Evolutionary conservation across 1,139 yeast genomes (phyloP).

Genomic region (Zygosaccharomyces pseudobailii): DNA sequence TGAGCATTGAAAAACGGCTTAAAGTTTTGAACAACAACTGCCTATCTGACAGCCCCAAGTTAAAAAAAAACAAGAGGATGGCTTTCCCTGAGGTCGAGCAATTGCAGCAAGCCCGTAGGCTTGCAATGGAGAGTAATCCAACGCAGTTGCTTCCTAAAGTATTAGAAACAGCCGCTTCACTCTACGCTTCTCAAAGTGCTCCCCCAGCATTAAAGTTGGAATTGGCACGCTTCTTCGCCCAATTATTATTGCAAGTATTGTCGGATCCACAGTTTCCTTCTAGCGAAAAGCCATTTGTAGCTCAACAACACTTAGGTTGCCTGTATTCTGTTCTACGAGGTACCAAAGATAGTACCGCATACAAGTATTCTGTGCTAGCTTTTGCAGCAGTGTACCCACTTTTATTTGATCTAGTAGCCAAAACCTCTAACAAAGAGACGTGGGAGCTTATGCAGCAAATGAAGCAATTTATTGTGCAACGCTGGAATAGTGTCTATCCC

Average conservation of each 20-base stretch:
- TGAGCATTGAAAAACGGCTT: conserved; percentile 1
- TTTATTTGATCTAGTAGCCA: conserved; percentile 38
- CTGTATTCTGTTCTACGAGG: conserved; percentile 22
- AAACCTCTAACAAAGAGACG: conserved; percentile 34
- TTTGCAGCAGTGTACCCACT: conserved; percentile 34
- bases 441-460: conserved; percentile 34
- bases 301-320: conserved; percentile 25
- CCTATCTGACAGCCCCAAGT: neutral
- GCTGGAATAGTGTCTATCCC: conserved; percentile 35
- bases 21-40: neutral
- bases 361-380: conserved; percentile 33
- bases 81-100: conserved; percentile 33
- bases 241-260: conserved; percentile 24
- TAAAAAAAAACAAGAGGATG: conserved; percentile 3
- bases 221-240: conserved; percentile 24
- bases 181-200: conserved; percentile 40
- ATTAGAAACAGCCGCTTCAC: conserved; percentile 47
- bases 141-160: conserved; percentile 48
- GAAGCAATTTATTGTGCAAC: conserved; percentile 32
- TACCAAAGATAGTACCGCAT: conserved; percentile 30
- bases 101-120: conserved; percentile 47
- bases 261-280: conserved; percentile 21
- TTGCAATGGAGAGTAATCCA: conserved; percentile 44
- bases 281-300: conserved; percentile 32
- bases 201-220: conserved; percentile 38